Evolutionary conservation across 768 basidiomycete species (phyloP), one percentile per base, ranked within the genome.

Genomic region (Leccinum boreale): DNA sequence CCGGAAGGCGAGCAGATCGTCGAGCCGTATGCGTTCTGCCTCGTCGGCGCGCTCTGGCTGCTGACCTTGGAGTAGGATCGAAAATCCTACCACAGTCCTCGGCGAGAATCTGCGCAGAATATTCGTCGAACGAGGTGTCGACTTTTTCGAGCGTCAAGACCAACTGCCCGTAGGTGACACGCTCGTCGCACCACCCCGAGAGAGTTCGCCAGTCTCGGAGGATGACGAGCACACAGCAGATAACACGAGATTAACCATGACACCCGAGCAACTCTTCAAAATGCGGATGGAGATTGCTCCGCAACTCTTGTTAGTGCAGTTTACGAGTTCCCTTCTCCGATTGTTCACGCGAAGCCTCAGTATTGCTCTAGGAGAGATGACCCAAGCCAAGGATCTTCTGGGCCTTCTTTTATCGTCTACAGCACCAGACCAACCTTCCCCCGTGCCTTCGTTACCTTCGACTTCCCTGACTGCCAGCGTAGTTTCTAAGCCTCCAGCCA

Each of bases 311-410:
- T 92, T 71, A 70, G 91, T 80, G 47, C 11, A 46, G 21, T 21
- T 47, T 26, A 36, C 29, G 10, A n/a, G 14, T 21, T 57, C 35
- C 42, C 12, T 28, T 39, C 9, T 42, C 46, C 21, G 35, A 31
- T 35, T n/a, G 53, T 57, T 71, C 55, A 70, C 60, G 55, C 60
- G 23, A 39, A 42, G 50, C 53, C 50, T 35, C 60, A 91, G 90
- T 61, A 81, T 85, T 58, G 89, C 90, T 26, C 73, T 86, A 49
- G 90, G 90, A 56, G 92, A 94, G 71, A 88, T 93, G 82, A 80
- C 82, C 7, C 85, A 86, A 55, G 90, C 90, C 10, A 82, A 81
- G 62, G 89, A 91, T 59, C 76, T 94, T 23, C 73, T 94, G 28
- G 75, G 79, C 23, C 76, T 84, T 26, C 73, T 92, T 14, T 73